Conservation (phyloP, 192 early-diverging fungal species). For the Coemansia nantahalensis region DNA sequence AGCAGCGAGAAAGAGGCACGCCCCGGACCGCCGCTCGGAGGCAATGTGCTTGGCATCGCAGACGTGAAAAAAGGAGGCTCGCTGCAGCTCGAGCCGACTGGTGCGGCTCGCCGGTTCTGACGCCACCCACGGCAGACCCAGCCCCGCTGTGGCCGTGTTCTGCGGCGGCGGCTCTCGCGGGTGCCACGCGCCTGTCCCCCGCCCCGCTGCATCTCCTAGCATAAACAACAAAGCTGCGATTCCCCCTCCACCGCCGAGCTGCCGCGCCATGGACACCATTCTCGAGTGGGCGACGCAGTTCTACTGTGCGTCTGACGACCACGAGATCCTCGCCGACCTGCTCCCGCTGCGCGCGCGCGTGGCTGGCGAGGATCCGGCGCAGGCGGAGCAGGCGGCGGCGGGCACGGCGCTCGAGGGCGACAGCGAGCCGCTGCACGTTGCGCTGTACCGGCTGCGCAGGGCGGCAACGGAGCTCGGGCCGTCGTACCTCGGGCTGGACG, state of each 20-base stretch:
- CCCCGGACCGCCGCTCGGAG: too few species aligned
- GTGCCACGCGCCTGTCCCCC: too few species aligned
- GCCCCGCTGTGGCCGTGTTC: too few species aligned
- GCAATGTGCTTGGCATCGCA: too few species aligned
- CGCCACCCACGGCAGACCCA: too few species aligned
- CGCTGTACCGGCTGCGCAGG: conserved; percentile 23
- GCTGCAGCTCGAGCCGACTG: too few species aligned
- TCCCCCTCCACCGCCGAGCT: neutral
- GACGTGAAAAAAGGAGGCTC: too few species aligned
- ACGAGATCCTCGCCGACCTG: conserved; percentile 22
- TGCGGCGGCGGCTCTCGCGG: too few species aligned
- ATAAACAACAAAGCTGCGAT: neutral
- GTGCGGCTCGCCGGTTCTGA: too few species aligned
- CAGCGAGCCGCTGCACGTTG: conserved; percentile 12
- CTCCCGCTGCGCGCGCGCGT: conserved; percentile 13
- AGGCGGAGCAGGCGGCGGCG: neutral
- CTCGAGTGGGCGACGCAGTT: conserved; percentile 43
- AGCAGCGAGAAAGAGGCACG: neutral
- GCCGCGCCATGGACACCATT: conserved; percentile 5
- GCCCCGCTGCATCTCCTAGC: too few species aligned
- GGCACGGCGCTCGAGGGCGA: neutral
- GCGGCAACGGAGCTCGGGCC: conserved; percentile 12
- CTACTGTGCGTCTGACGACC: conserved; percentile 32
- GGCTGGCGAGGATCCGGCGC: neutral
- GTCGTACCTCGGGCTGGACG: conserved; percentile 22